Evolutionary conservation across 2,329 filamentous ascomycete genomes (phyloP), one percentile per base, ranked within the genome.

Genomic region (Exophiala sp.): DNA sequence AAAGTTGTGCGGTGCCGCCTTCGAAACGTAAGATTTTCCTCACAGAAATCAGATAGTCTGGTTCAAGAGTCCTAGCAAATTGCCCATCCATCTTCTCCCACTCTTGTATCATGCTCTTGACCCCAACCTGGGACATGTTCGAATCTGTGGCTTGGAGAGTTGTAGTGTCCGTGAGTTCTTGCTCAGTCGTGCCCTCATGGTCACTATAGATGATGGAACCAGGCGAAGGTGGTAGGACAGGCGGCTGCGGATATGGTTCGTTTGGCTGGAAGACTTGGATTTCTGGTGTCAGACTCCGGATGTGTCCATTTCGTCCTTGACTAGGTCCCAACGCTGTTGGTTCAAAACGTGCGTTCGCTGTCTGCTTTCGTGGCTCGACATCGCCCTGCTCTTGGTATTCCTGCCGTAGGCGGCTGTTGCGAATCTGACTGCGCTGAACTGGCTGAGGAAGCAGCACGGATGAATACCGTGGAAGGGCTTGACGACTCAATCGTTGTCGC

Each of bases 31-130:
- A 29, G 24, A 29, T 29, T 29, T 5, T 29, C 24, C 24, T 29
- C 7, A 29, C 35, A 38, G 10, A 12, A 12, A 16, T 16, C 35
- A 9, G 9, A 21, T 14, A 24, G 2, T 43, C 20, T 8, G 29
- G 14, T 7, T 43, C 41, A 32, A 32, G 10, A 24, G 20, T 32
- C 29, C 47, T 39, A 6, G 11, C 50, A 38, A 41, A 51, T 4
- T 42, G 33, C 33, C 51, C 55, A 38, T 58, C 47, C 11, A 39
- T 39, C 11, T 24, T 40, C 40, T 58, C 55, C 55, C 55, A 58
- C 18, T 58, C 50, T 29, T 58, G 50, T 20, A 58, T 54, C 47
- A 58, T 47, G 16, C 24, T 44, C 45, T 46, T 54, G 43, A 58
- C 51, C n/a, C 47, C 44, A n/a, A 47, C 42, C n/a, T 41, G 21